These are phyloP conservation scores for Xylaria digitata DNA, from an alignment of 2,329 filamentous ascomycete genomes.

Conservation along the genomic window DNA sequence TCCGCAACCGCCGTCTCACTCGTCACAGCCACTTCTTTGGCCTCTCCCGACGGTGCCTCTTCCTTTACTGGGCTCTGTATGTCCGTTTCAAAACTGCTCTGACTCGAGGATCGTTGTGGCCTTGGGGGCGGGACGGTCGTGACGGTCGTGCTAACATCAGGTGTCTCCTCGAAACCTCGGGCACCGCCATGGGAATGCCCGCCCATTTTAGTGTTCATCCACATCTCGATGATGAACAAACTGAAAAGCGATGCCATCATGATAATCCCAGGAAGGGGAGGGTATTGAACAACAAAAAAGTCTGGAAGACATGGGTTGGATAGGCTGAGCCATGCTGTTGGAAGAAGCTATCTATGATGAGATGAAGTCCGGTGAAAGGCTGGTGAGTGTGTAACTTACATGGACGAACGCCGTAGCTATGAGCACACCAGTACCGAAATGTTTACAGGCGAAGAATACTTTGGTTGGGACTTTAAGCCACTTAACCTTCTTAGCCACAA, in stretches of 20 bases:
- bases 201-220: conserved; percentile 68
- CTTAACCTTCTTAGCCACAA: conserved; percentile 65
- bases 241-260: conserved; percentile 72
- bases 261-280: conserved; percentile 71
- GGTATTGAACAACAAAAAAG: conserved; percentile 69
- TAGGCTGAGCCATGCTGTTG: conserved; percentile 67
- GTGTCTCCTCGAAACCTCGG: conserved; percentile 54
- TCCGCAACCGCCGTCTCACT: conserved; percentile 56
- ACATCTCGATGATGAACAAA: conserved; percentile 72
- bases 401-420: conserved; percentile 80
- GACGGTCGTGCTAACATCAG: conserved; percentile 6
- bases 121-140: conserved; percentile 44
- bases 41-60: conserved; percentile 51
- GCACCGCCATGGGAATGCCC: conserved; percentile 69
- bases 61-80: conserved; percentile 56
- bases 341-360: conserved; percentile 59
- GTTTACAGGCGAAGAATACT: conserved; percentile 71
- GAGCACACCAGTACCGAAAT: conserved; percentile 77
- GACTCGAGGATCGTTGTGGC: conserved; percentile 48
- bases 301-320: conserved; percentile 67
- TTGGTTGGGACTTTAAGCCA: conserved; percentile 68
- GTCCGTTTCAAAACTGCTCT: conserved; percentile 51
- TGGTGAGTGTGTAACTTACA: conserved; percentile 50
- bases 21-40: conserved; percentile 46
- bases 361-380: not conserved